Conservation (phyloP, 352 stramenopile species). For the Phytophthora podocarpi region DNA sequence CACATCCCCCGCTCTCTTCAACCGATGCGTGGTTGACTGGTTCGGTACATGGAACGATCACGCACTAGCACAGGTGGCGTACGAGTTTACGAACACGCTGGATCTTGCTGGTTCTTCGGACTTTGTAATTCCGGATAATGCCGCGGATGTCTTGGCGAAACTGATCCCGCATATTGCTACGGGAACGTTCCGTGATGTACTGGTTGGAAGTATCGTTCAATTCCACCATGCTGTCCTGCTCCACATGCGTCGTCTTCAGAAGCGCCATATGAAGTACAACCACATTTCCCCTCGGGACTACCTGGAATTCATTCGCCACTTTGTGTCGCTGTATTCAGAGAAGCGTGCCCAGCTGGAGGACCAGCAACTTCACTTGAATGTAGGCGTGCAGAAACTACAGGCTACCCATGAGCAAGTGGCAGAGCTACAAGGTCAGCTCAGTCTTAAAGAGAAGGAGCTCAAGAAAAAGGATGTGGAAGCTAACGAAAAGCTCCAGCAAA, state of each 20-base stretch:
- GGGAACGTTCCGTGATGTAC: constrained; percentile 73
- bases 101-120: constrained; percentile 93
- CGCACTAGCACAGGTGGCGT: constrained; percentile 98
- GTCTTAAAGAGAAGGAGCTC: constrained; percentile 94
- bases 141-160: constrained; percentile 52
- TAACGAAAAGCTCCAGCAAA: constrained; percentile 98
- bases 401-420: constrained; percentile 98
- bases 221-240: constrained; percentile 87
- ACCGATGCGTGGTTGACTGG: constrained; percentile 99
- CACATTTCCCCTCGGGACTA: constrained; percentile 93
- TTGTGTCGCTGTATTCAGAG: constrained; percentile 91
- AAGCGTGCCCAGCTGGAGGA: constrained; percentile 94
- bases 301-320: constrained; percentile 93
- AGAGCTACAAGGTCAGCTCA: constrained; percentile 90
- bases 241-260: constrained; percentile 86
- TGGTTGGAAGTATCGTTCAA: constrained; percentile 87
- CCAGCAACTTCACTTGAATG: constrained; percentile 98
- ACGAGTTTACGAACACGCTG: constrained; percentile 96
- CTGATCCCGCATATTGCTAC: constrained; percentile 77
- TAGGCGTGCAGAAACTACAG: constrained; percentile 97
- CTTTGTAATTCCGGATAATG: constrained; percentile 57
- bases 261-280: constrained; percentile 89
- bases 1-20: constrained; percentile 99
- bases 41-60: constrained; percentile 99
- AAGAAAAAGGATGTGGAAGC: constrained; percentile 97